Evolutionary conservation across 2,329 filamentous ascomycete species (phyloP).

Genomic region (Alternaria consortialis): DNA sequence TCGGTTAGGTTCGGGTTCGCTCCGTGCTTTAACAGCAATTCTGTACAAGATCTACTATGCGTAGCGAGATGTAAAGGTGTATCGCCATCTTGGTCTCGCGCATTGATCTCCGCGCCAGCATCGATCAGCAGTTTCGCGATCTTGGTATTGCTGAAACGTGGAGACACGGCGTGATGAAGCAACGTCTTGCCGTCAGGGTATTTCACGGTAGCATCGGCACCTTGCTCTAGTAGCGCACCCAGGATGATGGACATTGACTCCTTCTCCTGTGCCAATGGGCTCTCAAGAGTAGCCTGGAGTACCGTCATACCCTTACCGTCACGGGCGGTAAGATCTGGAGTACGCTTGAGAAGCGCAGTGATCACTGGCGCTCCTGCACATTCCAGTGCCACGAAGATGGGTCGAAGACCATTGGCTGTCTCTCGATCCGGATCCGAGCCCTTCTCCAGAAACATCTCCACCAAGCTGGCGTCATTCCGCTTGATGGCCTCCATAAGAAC

Average conservation of each 20-base stretch:
- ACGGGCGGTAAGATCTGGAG: conserved; percentile 37
- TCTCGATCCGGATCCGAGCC: conserved; percentile 42
- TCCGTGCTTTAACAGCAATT: conserved; percentile 35
- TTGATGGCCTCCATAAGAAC: conserved; percentile 47
- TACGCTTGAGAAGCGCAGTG: conserved; percentile 39
- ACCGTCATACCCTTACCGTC: conserved; percentile 34
- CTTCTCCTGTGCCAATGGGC: conserved; percentile 35
- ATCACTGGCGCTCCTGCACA: conserved; percentile 38
- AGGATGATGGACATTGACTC: conserved; percentile 32
- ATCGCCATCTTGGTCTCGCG: conserved; percentile 34
- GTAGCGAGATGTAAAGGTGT: conserved; percentile 41
- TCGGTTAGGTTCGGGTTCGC: conserved; percentile 32
- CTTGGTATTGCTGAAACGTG: conserved; percentile 24
- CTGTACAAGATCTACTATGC: conserved; percentile 33
- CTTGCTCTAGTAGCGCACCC: conserved; percentile 36
- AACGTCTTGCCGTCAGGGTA: conserved; percentile 43
- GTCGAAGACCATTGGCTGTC: conserved; percentile 32
- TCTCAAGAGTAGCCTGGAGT: conserved; percentile 39
- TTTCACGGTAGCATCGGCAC: conserved; percentile 30
- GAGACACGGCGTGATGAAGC: conserved; percentile 38
- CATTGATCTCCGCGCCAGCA: conserved; percentile 32
- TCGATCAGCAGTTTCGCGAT: conserved; percentile 36
- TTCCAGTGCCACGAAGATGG: conserved; percentile 42
- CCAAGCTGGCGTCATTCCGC: conserved; percentile 35
- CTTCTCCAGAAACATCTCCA: conserved; percentile 42